Base-by-base conservation (phyloP, 129 eudicot genomes). In the Mikania micrantha region DNA sequence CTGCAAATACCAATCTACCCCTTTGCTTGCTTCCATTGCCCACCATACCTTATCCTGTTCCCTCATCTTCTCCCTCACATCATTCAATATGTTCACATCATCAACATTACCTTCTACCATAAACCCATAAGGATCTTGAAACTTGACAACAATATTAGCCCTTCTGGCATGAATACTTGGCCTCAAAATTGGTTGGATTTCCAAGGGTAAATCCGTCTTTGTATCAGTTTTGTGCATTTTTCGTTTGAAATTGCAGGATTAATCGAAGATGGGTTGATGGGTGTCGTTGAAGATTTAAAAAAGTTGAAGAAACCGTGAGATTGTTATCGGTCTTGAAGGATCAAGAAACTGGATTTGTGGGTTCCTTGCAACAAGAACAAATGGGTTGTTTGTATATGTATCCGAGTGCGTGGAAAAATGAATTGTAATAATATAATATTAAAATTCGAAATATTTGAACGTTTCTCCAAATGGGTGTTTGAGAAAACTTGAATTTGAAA, bases 61-160 rank as follows among this genome's bases (percentile, higher is more conserved):
- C 83, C 85, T 88, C 71, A 88, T 95, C 76, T 88, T 92, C 74
- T 88, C 98, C 25, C 96, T 80, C 57, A 92, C 98, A 72, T 92
- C 96, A 80, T 92, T 92, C 85, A 92, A 80, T 60, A 88, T 71
- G 70, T 92, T 92, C 1, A 92, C 98, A 82, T 92, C 96, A 86
- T 92, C 98, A 49, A 92, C 96, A 92, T 92, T 88, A 4, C 98
- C 98, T 88, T 92, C 91, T 5, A 88, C 98, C 21, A 83, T 82
- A 66, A 92, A 92, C 70, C 95, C 96, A 75, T 88, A 92, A 47
- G 89, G 81, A 82, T 92, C 98, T 81, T 88, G 95, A 74, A 92
- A 92, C 68, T 92, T 92, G 3, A 92, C 98, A 9, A 83, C 84
- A 12, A 92, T 80, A 25, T 92, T 92, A 15, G 98, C 98, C 81